Base-by-base conservation (phyloP, 768 basidiomycete genomes). In the Nevesoporus exiguus region DNA sequence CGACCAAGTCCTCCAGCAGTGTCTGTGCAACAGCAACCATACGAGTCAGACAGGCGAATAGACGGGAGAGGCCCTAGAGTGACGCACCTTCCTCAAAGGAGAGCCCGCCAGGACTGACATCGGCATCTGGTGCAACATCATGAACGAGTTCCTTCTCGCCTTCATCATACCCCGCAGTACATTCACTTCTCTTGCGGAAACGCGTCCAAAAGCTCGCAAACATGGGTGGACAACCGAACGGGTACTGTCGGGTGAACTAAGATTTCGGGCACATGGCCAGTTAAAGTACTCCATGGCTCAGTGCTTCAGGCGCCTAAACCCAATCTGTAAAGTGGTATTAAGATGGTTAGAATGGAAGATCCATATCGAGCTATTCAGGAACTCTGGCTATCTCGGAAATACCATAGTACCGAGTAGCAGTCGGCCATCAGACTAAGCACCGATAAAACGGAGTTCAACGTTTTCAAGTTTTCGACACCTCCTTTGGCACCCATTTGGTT, bases 1-100 rank as follows among this genome's bases (percentile, higher is more conserved):
- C 81, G 75, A 3, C 81, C 80, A 67, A 83, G 80, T 15, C 81
- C 81, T 24, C 81, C 81, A 7, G 78, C 77, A 5, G 75, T 67
- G 55, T 74, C 81, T 80, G 45, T 1, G 10, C 5, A 25, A 15
- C 22, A 6, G 40, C 13, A 24, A 5, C 24, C 40, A 24, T 41
- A 1, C 8, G 27, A 29, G 8, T 29, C 27, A 19, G 7, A 19
- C 37, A 8, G n/a, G 8, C 21, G 29, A 31, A 7, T 7, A 31
- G 1, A 7, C 8, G 24, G 21, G 13, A 40, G 34, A 27, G 15
- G 10, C n/a, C n/a, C 11, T 37, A 21, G n/a, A 21, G 0, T 14
- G n/a, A 41, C 51, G 17, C 10, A 77, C 80, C 77, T 72, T 83
- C 82, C 41, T 79, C 78, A 40, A 79, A 74, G 0, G 77, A 74